Base-by-base conservation (phyloP, 1,139 yeast genomes). In the Arxiozyma telluris region DNA sequence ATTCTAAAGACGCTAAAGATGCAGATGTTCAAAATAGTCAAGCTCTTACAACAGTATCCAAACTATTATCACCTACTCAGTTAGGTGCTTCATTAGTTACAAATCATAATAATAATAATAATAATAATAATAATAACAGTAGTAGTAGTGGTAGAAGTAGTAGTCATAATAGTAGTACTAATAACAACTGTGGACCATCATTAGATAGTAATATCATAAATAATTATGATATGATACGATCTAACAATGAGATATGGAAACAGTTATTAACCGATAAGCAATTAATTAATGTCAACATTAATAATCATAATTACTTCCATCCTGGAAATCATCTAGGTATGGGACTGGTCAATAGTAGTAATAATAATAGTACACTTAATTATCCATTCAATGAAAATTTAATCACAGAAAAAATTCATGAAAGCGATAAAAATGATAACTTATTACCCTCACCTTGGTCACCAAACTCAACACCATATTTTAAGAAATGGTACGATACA, bases 401-500 rank as follows among this genome's bases (percentile, higher is more conserved):
- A 48, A 51, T 21, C 7, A 15, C n/a, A 18, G 48, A 46, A 46
- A 34, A n/a, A n/a, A 30, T 23, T 3, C 27, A 44, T 23, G 6
- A 23, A 23, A 23, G 4, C 6, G 25, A 23, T 23, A 23, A 23
- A 4, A 23, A 23, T 1, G 46, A 43, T 23, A 23, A 18, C 7
- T 5, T 48, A 17, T 55, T 68, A 45, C 71, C 70, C 3, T 55
- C 54, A 9, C 71, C 71, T 4, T 68, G 70, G 71, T 67, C 71
- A 3, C 23, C 61, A 9, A 51, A 52, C n/a, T 69, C 63, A 46
- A 55, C 53, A 48, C 74, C 60, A 48, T 69, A 53, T 55, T 74
- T 51, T 77, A 86, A 76, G 51, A 70, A 80, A 2, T 93, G 95
- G 0, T 83, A 82, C 60, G 78, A 86, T 25, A 67, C 88, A 12